Evolutionary conservation across 257 asterid species (phyloP).

Genomic region (Nicotiana tabacum): DNA sequence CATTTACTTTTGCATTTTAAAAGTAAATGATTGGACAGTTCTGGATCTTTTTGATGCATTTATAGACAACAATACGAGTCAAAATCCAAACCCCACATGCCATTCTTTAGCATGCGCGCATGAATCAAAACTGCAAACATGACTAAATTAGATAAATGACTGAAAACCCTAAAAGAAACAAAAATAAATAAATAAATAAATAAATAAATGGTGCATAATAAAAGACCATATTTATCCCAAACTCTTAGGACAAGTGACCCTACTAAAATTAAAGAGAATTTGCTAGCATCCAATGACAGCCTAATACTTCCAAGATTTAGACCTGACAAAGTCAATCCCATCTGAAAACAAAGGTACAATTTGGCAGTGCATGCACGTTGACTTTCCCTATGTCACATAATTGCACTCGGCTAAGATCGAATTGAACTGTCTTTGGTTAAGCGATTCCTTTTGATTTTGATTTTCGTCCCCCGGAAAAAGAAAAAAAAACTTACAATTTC

Average conservation of each 20-base stretch:
- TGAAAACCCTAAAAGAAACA: background rate
- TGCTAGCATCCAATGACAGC: background rate
- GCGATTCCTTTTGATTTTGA: no score
- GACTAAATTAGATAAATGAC: background rate
- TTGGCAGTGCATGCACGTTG: conserved; percentile 5
- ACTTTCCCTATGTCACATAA: background rate
- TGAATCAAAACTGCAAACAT: background rate
- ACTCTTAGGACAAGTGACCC: conserved; percentile 5
- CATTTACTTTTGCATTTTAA: background rate
- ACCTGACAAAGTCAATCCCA: background rate
- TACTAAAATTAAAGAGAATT: background rate
- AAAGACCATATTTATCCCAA: background rate
- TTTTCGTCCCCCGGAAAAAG: background rate
- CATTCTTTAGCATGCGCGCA: conserved; percentile 8
- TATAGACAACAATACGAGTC: background rate
- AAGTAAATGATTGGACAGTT: background rate
- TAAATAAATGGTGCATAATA: background rate
- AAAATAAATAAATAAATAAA: background rate
- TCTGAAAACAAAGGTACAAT: background rate
- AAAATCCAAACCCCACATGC: background rate
- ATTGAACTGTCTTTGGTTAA: no score
- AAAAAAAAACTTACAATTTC: background rate
- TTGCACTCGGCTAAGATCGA: background rate
- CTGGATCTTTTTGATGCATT: background rate
- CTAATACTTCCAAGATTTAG: conserved; percentile 7